Conservation (phyloP, 164 flowering plant species). For the Vitis cinerea region DNA sequence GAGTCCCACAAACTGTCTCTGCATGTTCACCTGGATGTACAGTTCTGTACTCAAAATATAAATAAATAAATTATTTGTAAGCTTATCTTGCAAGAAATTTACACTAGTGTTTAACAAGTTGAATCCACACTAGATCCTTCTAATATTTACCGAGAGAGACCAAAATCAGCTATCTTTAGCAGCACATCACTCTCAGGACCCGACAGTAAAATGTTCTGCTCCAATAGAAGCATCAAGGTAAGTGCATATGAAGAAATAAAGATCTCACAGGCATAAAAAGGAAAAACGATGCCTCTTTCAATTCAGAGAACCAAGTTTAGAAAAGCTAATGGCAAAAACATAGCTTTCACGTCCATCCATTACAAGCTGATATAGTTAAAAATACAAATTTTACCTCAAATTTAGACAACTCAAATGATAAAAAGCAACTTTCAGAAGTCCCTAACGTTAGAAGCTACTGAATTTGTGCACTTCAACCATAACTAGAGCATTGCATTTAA, state of each 20-base stretch:
- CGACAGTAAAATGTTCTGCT: slow-evolving; percentile 62
- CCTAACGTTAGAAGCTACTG: too few species aligned
- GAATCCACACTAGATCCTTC: background rate
- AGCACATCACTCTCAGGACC: slow-evolving; percentile 34
- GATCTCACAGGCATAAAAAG: background rate
- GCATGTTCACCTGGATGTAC: slow-evolving; percentile 38
- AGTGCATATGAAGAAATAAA: background rate
- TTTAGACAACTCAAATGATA: too few species aligned
- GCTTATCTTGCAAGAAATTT: slow-evolving; percentile 2
- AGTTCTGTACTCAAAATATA: slow-evolving; percentile 28
- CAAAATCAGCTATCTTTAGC: slow-evolving; percentile 73
- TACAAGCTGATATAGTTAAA: too few species aligned
- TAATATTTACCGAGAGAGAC: slow-evolving; percentile 57
- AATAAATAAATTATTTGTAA: background rate
- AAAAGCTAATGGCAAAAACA: too few species aligned
- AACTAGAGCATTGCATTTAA: too few species aligned
- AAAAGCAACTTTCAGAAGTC: too few species aligned
- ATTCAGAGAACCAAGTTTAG: background rate
- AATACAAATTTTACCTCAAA: too few species aligned
- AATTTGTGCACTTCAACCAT: too few species aligned
- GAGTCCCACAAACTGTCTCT: slow-evolving; percentile 68
- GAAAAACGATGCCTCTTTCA: background rate
- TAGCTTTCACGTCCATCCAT: too few species aligned
- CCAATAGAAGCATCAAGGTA: slow-evolving; percentile 11
- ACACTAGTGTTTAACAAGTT: background rate